Conservation (phyloP, 257 asterid genomes). For the Avicennia marina region DNA sequence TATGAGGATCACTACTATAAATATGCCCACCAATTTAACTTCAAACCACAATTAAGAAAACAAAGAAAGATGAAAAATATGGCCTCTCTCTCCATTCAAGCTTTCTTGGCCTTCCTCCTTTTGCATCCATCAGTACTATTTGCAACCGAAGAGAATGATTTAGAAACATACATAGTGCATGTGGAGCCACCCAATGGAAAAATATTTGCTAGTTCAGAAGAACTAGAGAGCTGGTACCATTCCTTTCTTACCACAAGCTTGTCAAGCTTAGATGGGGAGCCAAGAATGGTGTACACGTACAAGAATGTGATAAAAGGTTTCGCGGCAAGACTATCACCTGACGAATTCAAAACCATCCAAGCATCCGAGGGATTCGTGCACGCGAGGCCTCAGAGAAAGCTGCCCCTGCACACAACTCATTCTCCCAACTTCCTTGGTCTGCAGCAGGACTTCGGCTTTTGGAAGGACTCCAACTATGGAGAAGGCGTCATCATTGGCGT, state of each 20-base stretch:
- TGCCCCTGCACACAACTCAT: slow-evolving; percentile 28
- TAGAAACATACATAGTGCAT: slow-evolving; percentile 25
- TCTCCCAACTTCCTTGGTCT: no score
- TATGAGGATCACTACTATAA: neutral
- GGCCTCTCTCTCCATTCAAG: neutral
- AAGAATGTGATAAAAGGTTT: slow-evolving; percentile 23
- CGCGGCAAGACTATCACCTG: slow-evolving; percentile 22
- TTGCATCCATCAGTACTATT: neutral
- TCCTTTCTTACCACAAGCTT: slow-evolving; percentile 1
- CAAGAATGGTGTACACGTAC: slow-evolving; percentile 21
- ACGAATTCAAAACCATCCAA: slow-evolving; percentile 18
- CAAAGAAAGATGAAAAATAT: no score
- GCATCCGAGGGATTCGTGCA: slow-evolving; percentile 19
- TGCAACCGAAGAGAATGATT: neutral
- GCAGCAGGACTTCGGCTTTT: no score
- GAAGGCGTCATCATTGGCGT: no score
- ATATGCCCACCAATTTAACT: neutral
- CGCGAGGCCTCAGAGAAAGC: slow-evolving; percentile 18
- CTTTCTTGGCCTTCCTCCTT: slow-evolving; percentile 1
- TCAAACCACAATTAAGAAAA: no score
- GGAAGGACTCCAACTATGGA: no score
- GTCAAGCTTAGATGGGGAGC: neutral
- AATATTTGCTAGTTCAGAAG: neutral
- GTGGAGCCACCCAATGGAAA: neutral
- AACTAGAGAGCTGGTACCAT: slow-evolving; percentile 12